A percentile compares a stretch with the other conserved stretches of the same genome.
Evolutionary conservation across 495 filamentous ascomycete genomes (phyloP).

Genomic region (Trichoderma erinaceum): DNA sequence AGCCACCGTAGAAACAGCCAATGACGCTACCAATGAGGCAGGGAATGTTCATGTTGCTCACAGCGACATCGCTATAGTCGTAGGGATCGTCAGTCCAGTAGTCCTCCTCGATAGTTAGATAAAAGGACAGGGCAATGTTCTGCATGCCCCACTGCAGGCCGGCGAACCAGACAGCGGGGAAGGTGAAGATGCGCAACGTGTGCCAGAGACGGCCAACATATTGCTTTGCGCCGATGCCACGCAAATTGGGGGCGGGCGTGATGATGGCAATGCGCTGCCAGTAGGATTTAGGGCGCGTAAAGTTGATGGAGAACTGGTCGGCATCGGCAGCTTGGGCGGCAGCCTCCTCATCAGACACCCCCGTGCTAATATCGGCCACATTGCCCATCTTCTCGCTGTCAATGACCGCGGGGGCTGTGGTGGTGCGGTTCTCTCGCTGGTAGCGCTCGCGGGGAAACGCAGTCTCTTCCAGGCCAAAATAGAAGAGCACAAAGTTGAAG

Average conservation of each 20-base stretch:
- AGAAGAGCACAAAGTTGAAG: conserved; percentile 9
- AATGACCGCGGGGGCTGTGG: background rate
- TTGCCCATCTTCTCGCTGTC: background rate
- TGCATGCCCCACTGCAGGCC: conserved; percentile 10
- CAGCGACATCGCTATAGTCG: background rate
- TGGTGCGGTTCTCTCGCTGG: background rate
- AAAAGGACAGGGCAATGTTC: conserved; percentile 5
- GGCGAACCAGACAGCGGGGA: conserved; percentile 8
- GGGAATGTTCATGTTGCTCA: conserved; percentile 12
- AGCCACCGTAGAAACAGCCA: conserved; percentile 12
- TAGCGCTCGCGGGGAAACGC: conserved; percentile 2
- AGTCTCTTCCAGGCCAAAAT: conserved; percentile 6
- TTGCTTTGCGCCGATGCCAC: background rate
- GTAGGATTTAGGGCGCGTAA: background rate
- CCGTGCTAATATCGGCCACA: background rate
- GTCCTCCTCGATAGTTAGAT: conserved; percentile 1
- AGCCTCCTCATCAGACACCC: background rate
- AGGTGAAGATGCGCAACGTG: conserved; percentile 7
- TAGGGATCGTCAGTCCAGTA: background rate
- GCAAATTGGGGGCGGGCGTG: conserved; percentile 5
- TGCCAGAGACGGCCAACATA: conserved; percentile 5
- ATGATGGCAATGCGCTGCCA: conserved; percentile 9
- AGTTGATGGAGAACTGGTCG: background rate
- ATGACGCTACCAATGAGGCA: conserved; percentile 5
- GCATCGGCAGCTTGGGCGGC: background rate